A percentile compares a stretch with the other conserved stretches of the same genome.
These are phyloP conservation scores for Lyophyllum shimeji DNA, from an alignment of 768 basidiomycete genomes.

Conservation along the genomic window DNA sequence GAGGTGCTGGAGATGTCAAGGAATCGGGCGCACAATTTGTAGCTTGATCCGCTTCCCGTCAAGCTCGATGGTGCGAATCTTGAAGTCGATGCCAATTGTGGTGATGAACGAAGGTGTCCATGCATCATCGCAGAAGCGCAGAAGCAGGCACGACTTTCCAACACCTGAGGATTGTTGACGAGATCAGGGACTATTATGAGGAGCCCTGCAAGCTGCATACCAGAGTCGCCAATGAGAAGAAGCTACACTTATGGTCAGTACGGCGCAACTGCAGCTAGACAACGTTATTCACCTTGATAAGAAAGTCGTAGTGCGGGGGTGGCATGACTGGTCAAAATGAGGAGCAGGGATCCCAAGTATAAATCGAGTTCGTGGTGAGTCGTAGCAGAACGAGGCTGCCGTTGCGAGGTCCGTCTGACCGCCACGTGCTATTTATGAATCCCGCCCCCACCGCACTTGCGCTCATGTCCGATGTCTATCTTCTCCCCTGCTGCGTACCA, in stretches of 20 bases:
- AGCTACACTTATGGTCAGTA: slow-evolving; percentile 46
- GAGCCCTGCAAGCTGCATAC: slow-evolving; percentile 36
- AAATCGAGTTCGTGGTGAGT: slow-evolving; percentile 9
- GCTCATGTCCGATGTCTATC: background rate
- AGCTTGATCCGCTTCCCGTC: slow-evolving; percentile 98
- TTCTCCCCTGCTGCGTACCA: background rate
- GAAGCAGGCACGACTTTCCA: slow-evolving; percentile 93
- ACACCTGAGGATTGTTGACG: slow-evolving; percentile 57
- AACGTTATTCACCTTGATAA: slow-evolving; percentile 71
- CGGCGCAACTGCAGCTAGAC: too few relatives aligned
- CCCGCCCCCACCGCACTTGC: background rate
- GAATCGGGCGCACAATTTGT: slow-evolving; percentile 16
- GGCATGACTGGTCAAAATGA: slow-evolving; percentile 51
- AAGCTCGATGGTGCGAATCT: slow-evolving; percentile 98
- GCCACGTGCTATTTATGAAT: slow-evolving; percentile 7
- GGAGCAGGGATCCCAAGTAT: background rate
- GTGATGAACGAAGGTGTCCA: slow-evolving; percentile 99
- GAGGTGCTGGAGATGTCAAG: background rate
- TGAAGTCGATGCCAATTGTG: slow-evolving; percentile 98
- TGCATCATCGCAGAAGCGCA: slow-evolving; percentile 98
- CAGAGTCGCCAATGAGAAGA: slow-evolving; percentile 94
- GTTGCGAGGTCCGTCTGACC: slow-evolving; percentile 4
- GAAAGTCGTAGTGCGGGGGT: slow-evolving; percentile 94
- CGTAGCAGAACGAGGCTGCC: slow-evolving; percentile 3
- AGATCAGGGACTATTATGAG: background rate